Conservation (phyloP, 1,284 basidiomycete species). For the Malassezia furfur region DNA sequence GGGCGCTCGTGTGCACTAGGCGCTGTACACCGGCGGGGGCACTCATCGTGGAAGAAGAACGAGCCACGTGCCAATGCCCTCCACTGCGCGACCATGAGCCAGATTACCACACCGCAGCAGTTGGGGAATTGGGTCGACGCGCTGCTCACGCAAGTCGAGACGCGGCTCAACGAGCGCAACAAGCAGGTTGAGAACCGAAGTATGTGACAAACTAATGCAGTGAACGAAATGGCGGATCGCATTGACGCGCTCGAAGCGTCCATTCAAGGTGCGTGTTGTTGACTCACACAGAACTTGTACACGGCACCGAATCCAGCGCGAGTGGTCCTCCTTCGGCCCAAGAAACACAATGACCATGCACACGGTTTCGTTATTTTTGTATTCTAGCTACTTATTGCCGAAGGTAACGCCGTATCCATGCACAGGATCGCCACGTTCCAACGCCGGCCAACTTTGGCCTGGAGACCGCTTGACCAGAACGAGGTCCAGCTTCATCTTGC, state of each 20-base stretch:
- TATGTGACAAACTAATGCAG: constrained; percentile 25
- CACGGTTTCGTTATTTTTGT: neutral
- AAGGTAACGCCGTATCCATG: constrained; percentile 44
- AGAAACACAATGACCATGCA: too few species aligned
- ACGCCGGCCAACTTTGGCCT: constrained; percentile 42
- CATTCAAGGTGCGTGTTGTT: constrained; percentile 33
- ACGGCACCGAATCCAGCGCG: constrained; percentile 1
- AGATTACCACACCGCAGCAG: constrained; percentile 38
- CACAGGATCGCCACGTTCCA: constrained; percentile 32
- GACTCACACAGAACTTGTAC: constrained; percentile 12
- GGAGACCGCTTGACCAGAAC: constrained; percentile 34
- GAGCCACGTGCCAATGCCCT: neutral
- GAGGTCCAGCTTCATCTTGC: constrained; percentile 44
- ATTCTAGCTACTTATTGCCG: constrained; percentile 16
- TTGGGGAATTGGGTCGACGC: constrained; percentile 46
- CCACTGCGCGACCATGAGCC: constrained; percentile 7
- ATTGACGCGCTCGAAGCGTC: constrained; percentile 42
- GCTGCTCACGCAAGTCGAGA: constrained; percentile 34
- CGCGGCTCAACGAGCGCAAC: constrained; percentile 35
- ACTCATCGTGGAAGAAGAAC: neutral
- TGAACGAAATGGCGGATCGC: constrained; percentile 43
- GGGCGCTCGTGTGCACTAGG: neutral
- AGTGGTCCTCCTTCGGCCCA: neutral
- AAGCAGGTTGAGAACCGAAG: constrained; percentile 35
- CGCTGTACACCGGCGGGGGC: neutral